Conservation (phyloP, 140 eudicot species). For the Bidens hawaiensis region DNA sequence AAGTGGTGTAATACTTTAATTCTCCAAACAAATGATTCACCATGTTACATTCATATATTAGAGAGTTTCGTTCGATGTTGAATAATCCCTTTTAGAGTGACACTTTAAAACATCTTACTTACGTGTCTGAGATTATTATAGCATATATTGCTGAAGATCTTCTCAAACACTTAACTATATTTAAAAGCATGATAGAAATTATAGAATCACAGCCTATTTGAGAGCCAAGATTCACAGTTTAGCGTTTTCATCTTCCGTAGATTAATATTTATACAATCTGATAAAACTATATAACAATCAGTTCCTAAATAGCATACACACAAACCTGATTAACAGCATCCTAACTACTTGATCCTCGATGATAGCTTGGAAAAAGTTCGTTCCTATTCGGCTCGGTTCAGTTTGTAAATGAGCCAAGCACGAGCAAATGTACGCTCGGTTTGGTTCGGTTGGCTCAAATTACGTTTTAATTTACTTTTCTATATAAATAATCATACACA, state of each 20-base stretch:
- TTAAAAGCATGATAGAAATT: neutral
- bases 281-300: neutral
- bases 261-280: neutral
- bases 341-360: no score
- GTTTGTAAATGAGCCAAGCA: no score
- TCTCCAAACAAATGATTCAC: neutral
- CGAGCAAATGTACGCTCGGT: no score
- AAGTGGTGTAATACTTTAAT: neutral
- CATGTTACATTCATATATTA: neutral
- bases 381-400: no score
- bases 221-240: constrained; percentile 1
- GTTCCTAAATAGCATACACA: constrained; percentile 3
- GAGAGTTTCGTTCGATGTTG: neutral
- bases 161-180: neutral
- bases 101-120: neutral
- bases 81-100: constrained; percentile 1
- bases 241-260: constrained; percentile 4
- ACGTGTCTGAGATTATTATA: no score
- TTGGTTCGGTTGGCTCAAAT: no score
- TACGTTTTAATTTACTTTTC: no score
- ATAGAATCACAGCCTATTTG: neutral
- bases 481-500: no score
- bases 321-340: neutral
- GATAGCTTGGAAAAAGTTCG: no score
- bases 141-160: no score